These are phyloP conservation scores for Pseudognaphalium luteoalbum DNA, from an alignment of 129 eudicot genomes.

Conservation along the genomic window DNA sequence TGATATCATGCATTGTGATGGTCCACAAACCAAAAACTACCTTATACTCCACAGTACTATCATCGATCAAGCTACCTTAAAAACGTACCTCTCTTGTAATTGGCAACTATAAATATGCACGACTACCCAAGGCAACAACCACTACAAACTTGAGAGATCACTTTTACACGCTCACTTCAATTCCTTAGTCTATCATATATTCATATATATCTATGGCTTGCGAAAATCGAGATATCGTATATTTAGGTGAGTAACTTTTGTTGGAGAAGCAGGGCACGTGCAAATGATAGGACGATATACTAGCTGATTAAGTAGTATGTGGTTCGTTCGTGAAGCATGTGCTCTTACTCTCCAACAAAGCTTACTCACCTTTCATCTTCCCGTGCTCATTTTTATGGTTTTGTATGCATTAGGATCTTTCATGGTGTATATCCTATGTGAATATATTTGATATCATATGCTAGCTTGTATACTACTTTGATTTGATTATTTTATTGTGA, in stretches of 20 bases:
- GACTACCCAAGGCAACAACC: conserved; percentile 13
- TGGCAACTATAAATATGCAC: conserved; percentile 21
- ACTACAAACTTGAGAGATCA: not conserved
- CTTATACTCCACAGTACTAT: conserved; percentile 7
- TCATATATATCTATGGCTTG: not conserved
- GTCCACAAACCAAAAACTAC: not conserved
- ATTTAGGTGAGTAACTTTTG: conserved; percentile 16
- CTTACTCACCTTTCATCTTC: conserved; percentile 1
- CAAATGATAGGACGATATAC: not conserved
- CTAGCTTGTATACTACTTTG: too few species aligned
- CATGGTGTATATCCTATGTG: not conserved
- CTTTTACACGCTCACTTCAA: not conserved
- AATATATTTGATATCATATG: not conserved
- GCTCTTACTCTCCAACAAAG: conserved; percentile 21
- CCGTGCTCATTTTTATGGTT: not conserved
- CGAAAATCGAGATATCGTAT: not conserved
- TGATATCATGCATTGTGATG: conserved; percentile 20
- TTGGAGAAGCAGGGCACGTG: conserved; percentile 34
- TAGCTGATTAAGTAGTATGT: not conserved
- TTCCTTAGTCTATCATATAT: not conserved
- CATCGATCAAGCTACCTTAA: conserved; percentile 5
- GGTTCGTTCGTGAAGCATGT: conserved; percentile 12
- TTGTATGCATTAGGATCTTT: not conserved
- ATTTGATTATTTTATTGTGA: too few species aligned
- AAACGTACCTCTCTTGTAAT: not conserved